Percentiles rank a stretch among this genome's conserved stretches.
These are phyloP conservation scores for Backusella sp. DNA, from an alignment of 192 early-diverging fungal species.

Conservation along the genomic window DNA sequence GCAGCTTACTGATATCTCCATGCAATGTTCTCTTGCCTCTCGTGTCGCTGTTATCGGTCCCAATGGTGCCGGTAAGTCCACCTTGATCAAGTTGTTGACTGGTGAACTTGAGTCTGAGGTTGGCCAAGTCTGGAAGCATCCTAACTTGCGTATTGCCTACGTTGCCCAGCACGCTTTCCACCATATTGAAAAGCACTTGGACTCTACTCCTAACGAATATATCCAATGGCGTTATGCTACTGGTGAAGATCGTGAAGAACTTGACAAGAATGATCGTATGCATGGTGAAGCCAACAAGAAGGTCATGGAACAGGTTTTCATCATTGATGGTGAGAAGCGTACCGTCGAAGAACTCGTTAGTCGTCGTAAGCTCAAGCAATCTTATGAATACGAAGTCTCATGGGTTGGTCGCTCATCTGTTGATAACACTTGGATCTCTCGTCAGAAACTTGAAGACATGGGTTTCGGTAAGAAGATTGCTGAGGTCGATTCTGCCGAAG, in stretches of 20 bases:
- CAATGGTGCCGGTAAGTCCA: conserved; percentile 75
- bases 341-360: conserved; percentile 61
- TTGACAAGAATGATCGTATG: conserved; percentile 69
- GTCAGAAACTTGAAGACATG: conserved; percentile 66
- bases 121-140: conserved; percentile 81
- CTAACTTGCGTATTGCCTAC: conserved; percentile 84
- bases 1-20: conserved; percentile 60
- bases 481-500: conserved; percentile 73
- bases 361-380: conserved; percentile 79
- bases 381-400: conserved; percentile 83
- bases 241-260: conserved; percentile 76
- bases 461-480: conserved; percentile 78
- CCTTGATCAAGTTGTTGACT: conserved; percentile 71
- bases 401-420: conserved; percentile 62
- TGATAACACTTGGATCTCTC: conserved; percentile 71
- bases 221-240: conserved; percentile 84
- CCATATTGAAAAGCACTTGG: conserved; percentile 80
- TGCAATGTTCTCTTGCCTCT: conserved; percentile 67
- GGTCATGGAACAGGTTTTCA: conserved; percentile 49
- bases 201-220: conserved; percentile 81
- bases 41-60: conserved; percentile 80
- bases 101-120: conserved; percentile 73
- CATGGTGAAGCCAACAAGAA: conserved; percentile 67
- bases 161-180: conserved; percentile 89
- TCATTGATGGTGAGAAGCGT: conserved; percentile 61